Conservation (phyloP, 306 rosid species). For the Casuarina equisetifolia region DNA sequence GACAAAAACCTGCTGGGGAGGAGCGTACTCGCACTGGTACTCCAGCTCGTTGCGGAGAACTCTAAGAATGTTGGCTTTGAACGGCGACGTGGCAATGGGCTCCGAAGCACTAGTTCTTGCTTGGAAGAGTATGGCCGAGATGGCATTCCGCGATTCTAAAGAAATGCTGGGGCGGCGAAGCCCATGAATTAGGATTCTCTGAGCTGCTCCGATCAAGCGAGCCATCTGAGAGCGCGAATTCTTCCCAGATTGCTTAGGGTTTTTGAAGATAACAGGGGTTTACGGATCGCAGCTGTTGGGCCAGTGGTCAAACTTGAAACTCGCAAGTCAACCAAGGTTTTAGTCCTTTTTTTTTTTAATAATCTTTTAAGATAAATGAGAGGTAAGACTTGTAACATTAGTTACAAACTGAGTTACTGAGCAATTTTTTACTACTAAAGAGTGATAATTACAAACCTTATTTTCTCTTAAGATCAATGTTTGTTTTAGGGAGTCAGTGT, state of each 20-base stretch:
- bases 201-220: constrained; percentile 43
- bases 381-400: too few species aligned
- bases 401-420: too few species aligned
- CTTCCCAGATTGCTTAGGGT: background rate
- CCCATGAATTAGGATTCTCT: constrained; percentile 7
- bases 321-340: too few species aligned
- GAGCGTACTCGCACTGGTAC: constrained; percentile 58
- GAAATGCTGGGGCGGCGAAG: constrained; percentile 2
- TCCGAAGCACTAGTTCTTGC: constrained; percentile 32
- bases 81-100: constrained; percentile 53
- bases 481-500: too few species aligned
- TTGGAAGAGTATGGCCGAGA: constrained; percentile 14
- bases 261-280: constrained; percentile 10
- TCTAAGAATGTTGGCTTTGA: constrained; percentile 65
- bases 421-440: too few species aligned
- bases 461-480: too few species aligned
- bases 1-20: constrained; percentile 63
- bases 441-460: too few species aligned
- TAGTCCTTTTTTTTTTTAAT: too few species aligned
- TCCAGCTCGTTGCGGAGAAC: constrained; percentile 62
- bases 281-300: constrained; percentile 15
- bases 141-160: constrained; percentile 18
- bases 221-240: constrained; percentile 36
- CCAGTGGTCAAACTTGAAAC: too few species aligned
- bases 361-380: too few species aligned